Percentiles rank a stretch among this genome's conserved stretches.
phyloP scores from a whole-genome alignment of 495 filamentous ascomycete genomes.

The Hyaloscypha hepaticicola region DNA sequence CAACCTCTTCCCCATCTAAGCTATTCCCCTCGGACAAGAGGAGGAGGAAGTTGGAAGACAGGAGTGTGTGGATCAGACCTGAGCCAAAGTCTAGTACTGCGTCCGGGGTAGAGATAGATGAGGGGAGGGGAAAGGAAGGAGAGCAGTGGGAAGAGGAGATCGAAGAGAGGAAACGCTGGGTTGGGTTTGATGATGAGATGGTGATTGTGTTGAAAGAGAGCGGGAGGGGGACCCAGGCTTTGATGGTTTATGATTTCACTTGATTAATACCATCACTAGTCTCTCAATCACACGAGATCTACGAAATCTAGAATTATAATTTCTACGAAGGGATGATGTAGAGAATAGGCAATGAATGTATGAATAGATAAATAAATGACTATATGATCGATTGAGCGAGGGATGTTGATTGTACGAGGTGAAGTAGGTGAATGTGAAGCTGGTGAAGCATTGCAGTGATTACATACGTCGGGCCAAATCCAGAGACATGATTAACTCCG shows the following conservation, averaged over 20 bases:
- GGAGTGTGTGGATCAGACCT: slow-evolving; percentile 56
- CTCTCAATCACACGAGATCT: background rate
- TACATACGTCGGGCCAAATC: too few relatives aligned
- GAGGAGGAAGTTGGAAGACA: slow-evolving; percentile 41
- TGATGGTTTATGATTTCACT: slow-evolving; percentile 93
- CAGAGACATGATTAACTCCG: background rate
- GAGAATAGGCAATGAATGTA: background rate
- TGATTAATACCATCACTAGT: slow-evolving; percentile 34
- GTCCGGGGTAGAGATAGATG: background rate
- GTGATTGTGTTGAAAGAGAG: slow-evolving; percentile 82
- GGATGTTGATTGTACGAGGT: background rate
- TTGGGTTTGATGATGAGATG: slow-evolving; percentile 92
- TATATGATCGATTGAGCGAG: background rate
- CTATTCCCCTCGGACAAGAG: background rate
- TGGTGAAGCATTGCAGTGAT: background rate
- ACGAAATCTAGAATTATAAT: background rate
- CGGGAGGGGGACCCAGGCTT: slow-evolving; percentile 60
- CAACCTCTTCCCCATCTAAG: slow-evolving; percentile 38
- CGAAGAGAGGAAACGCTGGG: slow-evolving; percentile 56
- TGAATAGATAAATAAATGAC: background rate
- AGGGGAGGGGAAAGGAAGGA: background rate
- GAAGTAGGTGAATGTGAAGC: too few relatives aligned
- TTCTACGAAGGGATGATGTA: too few relatives aligned
- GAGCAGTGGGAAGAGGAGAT: slow-evolving; percentile 18
- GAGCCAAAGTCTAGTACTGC: slow-evolving; percentile 14